Evolutionary conservation across 208 protist species (phyloP).

Genomic region (Acanthamoeba royreba): DNA sequence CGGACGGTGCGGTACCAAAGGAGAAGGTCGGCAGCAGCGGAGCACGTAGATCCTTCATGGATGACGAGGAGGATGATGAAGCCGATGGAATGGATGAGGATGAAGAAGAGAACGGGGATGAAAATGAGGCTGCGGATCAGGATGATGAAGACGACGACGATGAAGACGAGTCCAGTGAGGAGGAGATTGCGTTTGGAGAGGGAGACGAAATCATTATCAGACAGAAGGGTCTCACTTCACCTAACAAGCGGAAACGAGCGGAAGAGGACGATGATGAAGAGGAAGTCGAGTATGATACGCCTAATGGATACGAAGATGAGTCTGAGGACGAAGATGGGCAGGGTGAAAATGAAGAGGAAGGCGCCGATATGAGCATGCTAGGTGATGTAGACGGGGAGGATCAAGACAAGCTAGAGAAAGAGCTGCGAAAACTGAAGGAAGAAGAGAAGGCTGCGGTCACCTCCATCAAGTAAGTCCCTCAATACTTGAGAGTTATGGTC

Average conservation of each 20-base stretch:
- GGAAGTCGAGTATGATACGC: not conserved
- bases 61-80: not conserved
- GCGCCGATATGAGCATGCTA: not conserved
- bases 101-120: not conserved
- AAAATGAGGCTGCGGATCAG: not conserved
- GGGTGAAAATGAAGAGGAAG: not conserved
- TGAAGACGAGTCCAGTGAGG: not conserved
- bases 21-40: not conserved
- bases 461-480: not conserved
- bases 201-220: not conserved
- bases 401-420: constrained; percentile 6
- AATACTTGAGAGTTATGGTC: no score
- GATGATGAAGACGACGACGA: not conserved
- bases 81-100: not conserved
- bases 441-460: not conserved
- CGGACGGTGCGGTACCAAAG: no score
- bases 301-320: not conserved
- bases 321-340: not conserved
- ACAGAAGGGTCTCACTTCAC: not conserved
- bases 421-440: constrained; percentile 26
- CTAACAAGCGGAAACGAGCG: not conserved
- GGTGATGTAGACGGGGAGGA: not conserved
- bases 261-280: not conserved
- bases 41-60: not conserved
- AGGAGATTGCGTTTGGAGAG: not conserved